These are phyloP conservation scores for Plicaturopsis crispa DNA, from an alignment of 768 basidiomycete species.

Conservation along the genomic window DNA sequence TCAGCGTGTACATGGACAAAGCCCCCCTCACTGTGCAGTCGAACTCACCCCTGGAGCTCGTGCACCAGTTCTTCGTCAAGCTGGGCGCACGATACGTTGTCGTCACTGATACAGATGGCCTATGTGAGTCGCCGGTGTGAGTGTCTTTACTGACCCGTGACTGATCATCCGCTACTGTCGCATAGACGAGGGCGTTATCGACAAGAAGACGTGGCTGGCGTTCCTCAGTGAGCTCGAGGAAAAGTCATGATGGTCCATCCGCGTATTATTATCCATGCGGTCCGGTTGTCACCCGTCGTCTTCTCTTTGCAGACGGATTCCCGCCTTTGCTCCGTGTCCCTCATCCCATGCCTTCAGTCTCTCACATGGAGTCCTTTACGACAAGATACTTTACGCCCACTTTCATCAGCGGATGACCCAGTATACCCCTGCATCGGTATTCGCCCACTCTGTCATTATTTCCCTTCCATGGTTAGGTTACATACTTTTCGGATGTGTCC, in stretches of 20 bases:
- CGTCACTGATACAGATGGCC: conserved; percentile 73
- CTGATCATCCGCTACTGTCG: conserved; percentile 1
- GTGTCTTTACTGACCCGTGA: conserved; percentile 1
- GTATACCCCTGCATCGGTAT: too few species aligned
- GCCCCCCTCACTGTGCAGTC: conserved; percentile 82
- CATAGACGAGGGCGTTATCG: conserved; percentile 81
- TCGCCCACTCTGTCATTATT: too few species aligned
- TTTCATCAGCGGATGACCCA: too few species aligned
- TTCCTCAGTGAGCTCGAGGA: conserved; percentile 76
- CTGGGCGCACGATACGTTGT: conserved; percentile 89
- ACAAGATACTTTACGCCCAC: too few species aligned
- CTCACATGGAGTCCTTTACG: too few species aligned
- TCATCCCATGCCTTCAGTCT: too few species aligned
- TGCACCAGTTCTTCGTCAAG: conserved; percentile 92
- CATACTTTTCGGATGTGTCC: too few species aligned
- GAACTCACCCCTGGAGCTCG: conserved; percentile 83
- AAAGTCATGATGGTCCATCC: conserved; percentile 26
- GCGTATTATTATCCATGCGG: too few species aligned
- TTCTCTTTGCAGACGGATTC: too few species aligned
- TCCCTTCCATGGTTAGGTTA: too few species aligned
- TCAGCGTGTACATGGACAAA: conserved; percentile 87
- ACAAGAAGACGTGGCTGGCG: conserved; percentile 91
- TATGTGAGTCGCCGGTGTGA: conserved; percentile 58
- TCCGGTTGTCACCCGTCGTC: too few species aligned
- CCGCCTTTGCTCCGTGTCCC: too few species aligned